Base-by-base conservation (phyloP, 2,329 filamentous ascomycete species). In the Rhytidhysteron rufulum region DNA sequence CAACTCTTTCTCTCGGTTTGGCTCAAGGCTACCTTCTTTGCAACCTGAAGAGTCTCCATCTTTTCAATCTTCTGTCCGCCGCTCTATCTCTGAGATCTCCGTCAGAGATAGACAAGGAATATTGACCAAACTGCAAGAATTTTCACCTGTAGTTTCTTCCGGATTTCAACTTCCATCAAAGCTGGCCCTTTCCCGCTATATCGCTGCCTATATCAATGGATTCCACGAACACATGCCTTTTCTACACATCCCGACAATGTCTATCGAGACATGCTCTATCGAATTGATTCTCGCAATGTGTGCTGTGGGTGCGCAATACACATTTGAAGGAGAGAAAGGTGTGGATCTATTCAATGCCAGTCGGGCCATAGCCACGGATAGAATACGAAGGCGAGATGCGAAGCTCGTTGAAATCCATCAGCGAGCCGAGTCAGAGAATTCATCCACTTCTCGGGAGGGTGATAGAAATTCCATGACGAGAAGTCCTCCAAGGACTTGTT, bases 121-220 rank as follows among this genome's bases (percentile, higher is more conserved):
- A 40, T 76, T 77, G 53, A 77, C 71, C 40, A 72, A 77, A n/a
- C 61, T 84, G 0, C 73, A 79, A 16, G 78, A 82, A 44, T 84
- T 83, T 47, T 77, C 78, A 1, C 69, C 73, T 1, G 75, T 82
- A 4, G 60, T 84, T 17, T 78, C 81, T 0, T 69, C 65, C 38
- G 79, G 80, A 49, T 87, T 87, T 48, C 73, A 79, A 3, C 77
- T 87, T 36, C 83, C 84, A 1, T 86, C 83, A 4, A 75, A 83
- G 3, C 76, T 86, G 49, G 85, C 84, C 0, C 59, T 87, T 20
- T 82, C 80, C 3, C 69, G 84, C 24, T 87, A 86, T 46, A 63
- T 87, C 22, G 82, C 85, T 43, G 83, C 82, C 1, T 88, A 86
- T 51, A 77, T 86, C 39, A 78, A 75, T 42, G 82, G 83, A 0